Conservation (phyloP, 1,284 basidiomycete species). For the Termitomyces sp. region DNA sequence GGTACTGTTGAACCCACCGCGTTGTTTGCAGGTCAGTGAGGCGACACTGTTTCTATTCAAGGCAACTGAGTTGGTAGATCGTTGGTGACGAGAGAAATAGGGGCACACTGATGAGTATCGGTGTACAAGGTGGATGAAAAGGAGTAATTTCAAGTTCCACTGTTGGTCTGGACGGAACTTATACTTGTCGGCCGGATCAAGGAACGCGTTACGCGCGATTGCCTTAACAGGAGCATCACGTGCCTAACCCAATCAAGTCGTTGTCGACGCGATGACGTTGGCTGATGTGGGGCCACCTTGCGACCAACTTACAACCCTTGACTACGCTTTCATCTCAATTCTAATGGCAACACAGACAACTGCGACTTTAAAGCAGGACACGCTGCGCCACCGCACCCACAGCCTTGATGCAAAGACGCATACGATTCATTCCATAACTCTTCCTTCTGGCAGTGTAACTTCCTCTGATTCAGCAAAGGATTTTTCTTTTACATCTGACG, state of each 20-base stretch:
- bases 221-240: no score
- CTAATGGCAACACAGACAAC: conserved; percentile 9
- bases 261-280: no score
- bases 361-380: not conserved
- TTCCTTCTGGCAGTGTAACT: conserved; percentile 12
- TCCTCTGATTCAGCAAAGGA: conserved; percentile 13
- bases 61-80: no score
- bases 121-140: not conserved
- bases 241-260: no score
- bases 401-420: conserved; percentile 1
- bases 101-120: not conserved
- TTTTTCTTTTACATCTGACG: conserved; percentile 6
- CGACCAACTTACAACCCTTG: not conserved
- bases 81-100: not conserved
- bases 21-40: not conserved
- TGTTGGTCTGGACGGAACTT: no score
- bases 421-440: conserved; percentile 11
- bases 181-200: no score
- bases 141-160: not conserved
- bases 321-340: not conserved
- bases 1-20: no score
- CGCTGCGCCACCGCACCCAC: conserved; percentile 10
- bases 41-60: not conserved
- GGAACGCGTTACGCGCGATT: no score
- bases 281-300: no score